These are phyloP conservation scores for Spongispora temasekensis DNA, from an alignment of 1,284 basidiomycete genomes.

Conservation along the genomic window DNA sequence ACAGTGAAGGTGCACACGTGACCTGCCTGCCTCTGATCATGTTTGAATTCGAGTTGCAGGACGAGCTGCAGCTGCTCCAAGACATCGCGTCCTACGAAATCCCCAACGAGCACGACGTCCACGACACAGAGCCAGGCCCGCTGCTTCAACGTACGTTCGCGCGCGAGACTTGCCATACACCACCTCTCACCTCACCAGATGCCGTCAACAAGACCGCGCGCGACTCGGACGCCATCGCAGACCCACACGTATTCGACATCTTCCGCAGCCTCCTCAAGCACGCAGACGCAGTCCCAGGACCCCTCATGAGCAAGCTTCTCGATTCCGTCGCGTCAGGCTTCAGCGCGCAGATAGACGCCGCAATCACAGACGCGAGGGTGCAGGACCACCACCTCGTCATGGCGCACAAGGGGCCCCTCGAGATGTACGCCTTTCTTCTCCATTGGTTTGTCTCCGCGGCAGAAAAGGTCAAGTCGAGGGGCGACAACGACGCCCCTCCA, in stretches of 20 bases:
- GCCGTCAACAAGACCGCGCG: conserved; percentile 78
- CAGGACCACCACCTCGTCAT: conserved; percentile 72
- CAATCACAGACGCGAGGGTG: conserved; percentile 63
- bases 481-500: conserved; percentile 51
- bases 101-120: conserved; percentile 50
- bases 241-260: conserved; percentile 72
- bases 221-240: conserved; percentile 66
- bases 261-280: conserved; percentile 79
- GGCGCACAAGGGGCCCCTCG: conserved; percentile 73
- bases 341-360: conserved; percentile 67
- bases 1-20: too few species aligned
- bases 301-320: conserved; percentile 73
- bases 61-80: conserved; percentile 49
- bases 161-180: conserved; percentile 1
- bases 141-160: conserved; percentile 37
- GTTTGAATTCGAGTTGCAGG: conserved; percentile 55
- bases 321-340: conserved; percentile 78
- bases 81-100: conserved; percentile 47
- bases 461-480: conserved; percentile 68
- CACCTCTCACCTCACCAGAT: conserved; percentile 40
- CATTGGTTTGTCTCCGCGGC: conserved; percentile 82
- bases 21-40: too few species aligned
- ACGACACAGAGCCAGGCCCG: conserved; percentile 38
- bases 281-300: conserved; percentile 56
- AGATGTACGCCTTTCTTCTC: conserved; percentile 87